Percentiles rank a stretch among this genome's conserved stretches.
These are phyloP conservation scores for Pisolithus microcarpus DNA, from an alignment of 768 basidiomycete genomes.

Conservation along the genomic window DNA sequence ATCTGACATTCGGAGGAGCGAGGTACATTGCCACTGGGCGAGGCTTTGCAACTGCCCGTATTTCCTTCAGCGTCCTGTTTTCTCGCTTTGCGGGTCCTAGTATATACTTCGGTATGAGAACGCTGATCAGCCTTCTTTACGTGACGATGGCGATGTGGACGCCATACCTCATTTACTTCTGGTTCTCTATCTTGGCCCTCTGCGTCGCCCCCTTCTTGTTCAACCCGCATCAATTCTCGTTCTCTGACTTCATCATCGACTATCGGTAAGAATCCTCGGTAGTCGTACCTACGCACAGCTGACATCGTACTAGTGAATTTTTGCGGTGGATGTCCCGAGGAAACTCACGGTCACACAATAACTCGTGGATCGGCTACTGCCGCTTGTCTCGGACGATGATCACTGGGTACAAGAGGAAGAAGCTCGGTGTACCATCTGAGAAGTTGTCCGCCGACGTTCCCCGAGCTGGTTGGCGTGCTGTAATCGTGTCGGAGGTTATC, in stretches of 20 bases:
- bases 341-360: slow-evolving; percentile 93
- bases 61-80: slow-evolving; percentile 91
- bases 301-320: slow-evolving; percentile 63
- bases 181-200: slow-evolving; percentile 87
- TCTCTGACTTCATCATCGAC: slow-evolving; percentile 95
- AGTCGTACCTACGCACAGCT: neutral
- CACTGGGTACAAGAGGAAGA: slow-evolving; percentile 99
- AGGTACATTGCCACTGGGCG: slow-evolving; percentile 98
- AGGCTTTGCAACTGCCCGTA: slow-evolving; percentile 95
- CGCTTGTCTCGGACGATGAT: slow-evolving; percentile 96
- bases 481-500: slow-evolving; percentile 80
- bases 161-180: slow-evolving; percentile 93
- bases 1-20: slow-evolving; percentile 96
- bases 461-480: slow-evolving; percentile 86
- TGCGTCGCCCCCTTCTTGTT: slow-evolving; percentile 97
- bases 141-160: slow-evolving; percentile 91
- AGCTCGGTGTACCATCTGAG: slow-evolving; percentile 92
- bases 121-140: slow-evolving; percentile 86
- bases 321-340: slow-evolving; percentile 99
- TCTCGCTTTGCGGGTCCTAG: slow-evolving; percentile 98
- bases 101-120: slow-evolving; percentile 95
- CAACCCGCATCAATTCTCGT: slow-evolving; percentile 99
- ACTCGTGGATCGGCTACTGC: slow-evolving; percentile 99
- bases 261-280: slow-evolving; percentile 50
- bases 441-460: slow-evolving; percentile 95